These are phyloP conservation scores for Uromyces viciae-fabae DNA, from an alignment of 1,284 basidiomycete genomes.

Conservation along the genomic window DNA sequence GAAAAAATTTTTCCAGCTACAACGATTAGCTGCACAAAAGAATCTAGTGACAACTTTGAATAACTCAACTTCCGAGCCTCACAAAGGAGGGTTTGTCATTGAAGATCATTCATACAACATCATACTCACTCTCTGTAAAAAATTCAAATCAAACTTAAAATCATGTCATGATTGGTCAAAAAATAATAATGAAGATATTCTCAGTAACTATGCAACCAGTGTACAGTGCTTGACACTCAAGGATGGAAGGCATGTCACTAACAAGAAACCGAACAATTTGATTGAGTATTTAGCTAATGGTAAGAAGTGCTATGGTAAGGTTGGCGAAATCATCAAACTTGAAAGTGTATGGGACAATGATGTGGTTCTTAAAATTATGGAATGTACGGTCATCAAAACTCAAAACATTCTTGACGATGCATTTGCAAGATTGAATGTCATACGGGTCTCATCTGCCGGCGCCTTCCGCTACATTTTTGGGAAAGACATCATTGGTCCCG, in stretches of 20 bases:
- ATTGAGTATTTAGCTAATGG: neutral
- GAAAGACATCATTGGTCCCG: no score
- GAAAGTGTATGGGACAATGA: no score
- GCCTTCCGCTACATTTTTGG: no score
- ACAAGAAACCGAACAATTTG: neutral
- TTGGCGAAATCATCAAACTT: neutral
- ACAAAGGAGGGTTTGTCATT: neutral
- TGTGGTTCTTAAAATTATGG: no score
- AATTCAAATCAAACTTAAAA: neutral
- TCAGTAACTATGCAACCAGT: neutral
- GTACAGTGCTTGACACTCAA: neutral
- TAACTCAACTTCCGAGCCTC: no score
- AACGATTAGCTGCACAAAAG: neutral
- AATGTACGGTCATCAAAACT: no score
- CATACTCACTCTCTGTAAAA: neutral
- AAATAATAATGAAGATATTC: neutral
- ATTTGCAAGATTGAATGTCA: no score
- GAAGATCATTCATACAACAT: neutral
- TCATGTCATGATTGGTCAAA: neutral
- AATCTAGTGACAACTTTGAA: neutral
- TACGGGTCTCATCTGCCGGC: no score
- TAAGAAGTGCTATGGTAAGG: neutral
- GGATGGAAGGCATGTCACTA: neutral
- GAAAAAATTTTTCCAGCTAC: constrained; percentile 16
- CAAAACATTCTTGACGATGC: no score